Evolutionary conservation across 441 rosid species (phyloP).

Genomic region (Pelargonium fulgidum): DNA sequence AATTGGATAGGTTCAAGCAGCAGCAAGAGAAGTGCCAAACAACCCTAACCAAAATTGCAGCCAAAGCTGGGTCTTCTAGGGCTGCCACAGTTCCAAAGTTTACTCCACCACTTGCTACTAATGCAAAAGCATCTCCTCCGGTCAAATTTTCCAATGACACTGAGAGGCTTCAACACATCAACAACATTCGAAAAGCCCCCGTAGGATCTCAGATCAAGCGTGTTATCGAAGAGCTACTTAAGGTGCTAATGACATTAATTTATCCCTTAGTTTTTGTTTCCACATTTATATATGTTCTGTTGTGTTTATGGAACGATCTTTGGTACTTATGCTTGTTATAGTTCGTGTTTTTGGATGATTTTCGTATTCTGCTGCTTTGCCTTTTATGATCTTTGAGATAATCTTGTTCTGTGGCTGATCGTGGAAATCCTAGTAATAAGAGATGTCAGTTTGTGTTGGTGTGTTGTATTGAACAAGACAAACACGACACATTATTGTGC

Average conservation of each 20-base stretch:
- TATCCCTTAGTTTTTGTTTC: neutral
- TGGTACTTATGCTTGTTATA: neutral
- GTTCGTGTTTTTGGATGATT: neutral
- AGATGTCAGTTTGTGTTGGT: no score
- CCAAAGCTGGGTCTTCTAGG: constrained; percentile 40
- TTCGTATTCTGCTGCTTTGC: neutral
- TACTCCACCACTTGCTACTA: constrained; percentile 27
- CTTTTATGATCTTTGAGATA: neutral
- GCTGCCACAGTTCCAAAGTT: constrained; percentile 23
- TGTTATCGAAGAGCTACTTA: constrained; percentile 57
- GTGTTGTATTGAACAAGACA: no score
- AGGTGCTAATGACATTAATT: constrained; percentile 31
- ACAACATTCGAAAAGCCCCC: constrained; percentile 60
- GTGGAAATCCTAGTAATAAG: neutral
- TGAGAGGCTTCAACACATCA: constrained; percentile 58
- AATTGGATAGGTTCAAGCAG: constrained; percentile 51
- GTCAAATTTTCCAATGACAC: constrained; percentile 76
- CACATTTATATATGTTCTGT: neutral
- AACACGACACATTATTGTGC: no score
- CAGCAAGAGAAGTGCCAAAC: constrained; percentile 71
- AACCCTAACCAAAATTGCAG: constrained; percentile 46
- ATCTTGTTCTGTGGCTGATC: neutral
- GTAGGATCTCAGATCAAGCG: constrained; percentile 88
- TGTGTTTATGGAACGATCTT: neutral
- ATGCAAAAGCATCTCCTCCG: constrained; percentile 38